These are phyloP conservation scores for Porphyra umbilicalis DNA, from an alignment of 31 red algal genomes.

Conservation along the genomic window DNA sequence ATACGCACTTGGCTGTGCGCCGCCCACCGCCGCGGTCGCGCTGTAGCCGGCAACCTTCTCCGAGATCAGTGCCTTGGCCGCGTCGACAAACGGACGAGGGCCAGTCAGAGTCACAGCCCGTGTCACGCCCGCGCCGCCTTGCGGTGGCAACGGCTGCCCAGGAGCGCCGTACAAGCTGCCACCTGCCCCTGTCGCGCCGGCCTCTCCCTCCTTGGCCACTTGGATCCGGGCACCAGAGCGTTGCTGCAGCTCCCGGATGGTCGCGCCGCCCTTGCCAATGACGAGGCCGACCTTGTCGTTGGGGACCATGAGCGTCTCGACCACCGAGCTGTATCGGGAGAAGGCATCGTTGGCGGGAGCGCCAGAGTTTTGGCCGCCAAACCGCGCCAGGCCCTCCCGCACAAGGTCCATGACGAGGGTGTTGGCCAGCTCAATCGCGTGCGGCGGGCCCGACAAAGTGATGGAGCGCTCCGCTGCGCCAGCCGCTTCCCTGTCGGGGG, in stretches of 20 bases:
- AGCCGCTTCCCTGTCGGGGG: constrained; percentile 67
- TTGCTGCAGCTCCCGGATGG: constrained; percentile 89
- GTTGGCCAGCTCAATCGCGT: constrained; percentile 71
- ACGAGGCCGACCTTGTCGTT: constrained; percentile 93
- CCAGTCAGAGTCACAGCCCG: constrained; percentile 84
- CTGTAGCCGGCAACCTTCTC: constrained; percentile 54
- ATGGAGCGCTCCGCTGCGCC: constrained; percentile 58
- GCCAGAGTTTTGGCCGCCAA: neutral
- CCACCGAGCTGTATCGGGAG: constrained; percentile 12
- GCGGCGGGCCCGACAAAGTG: constrained; percentile 52
- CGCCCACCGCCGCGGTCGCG: constrained; percentile 7
- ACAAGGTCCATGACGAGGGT: constrained; percentile 76
- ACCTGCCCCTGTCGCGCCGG: constrained; percentile 25
- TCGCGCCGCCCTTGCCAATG: constrained; percentile 69
- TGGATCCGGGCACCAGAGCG: constrained; percentile 72
- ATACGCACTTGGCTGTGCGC: constrained; percentile 5
- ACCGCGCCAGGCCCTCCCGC: constrained; percentile 49
- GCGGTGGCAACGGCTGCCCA: neutral
- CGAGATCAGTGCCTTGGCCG: constrained; percentile 64
- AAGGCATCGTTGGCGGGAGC: neutral
- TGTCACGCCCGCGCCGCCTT: neutral
- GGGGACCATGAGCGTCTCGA: constrained; percentile 56
- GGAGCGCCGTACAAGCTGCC: neutral
- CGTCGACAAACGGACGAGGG: constrained; percentile 55
- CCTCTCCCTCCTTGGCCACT: constrained; percentile 68